Evolutionary conservation across 1,284 basidiomycete species (phyloP), one percentile per base, ranked within the genome.

Genomic region (Thelephora terrestris): DNA sequence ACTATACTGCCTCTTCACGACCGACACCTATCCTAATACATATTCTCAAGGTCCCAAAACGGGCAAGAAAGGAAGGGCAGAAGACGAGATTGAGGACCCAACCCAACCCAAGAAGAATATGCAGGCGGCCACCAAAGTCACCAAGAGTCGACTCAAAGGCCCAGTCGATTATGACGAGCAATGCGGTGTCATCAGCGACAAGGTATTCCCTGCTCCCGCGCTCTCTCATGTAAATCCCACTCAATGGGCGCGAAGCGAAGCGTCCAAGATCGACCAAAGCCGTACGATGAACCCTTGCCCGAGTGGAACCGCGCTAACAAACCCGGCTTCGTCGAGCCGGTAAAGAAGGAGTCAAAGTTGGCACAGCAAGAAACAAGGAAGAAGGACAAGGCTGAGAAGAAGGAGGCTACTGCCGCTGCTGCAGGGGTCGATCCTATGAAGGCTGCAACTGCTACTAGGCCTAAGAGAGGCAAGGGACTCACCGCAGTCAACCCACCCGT

Each of bases 121-220:
- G 64, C 87, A 88, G 63, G 75, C 81, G 10, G 67, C 72, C 45
- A 71, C 75, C 50, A 90, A 85, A 63, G 73, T 78, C 56, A 86
- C 76, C 14, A 88, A 85, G 61, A 80, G 81, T 12, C 79, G 90
- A 38, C 67, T 78, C 52, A 87, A 91, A 60, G 88, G 88, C 2
- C 91, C 91, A 2, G 80, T 94, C 47, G 86, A 98, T 64, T 82
- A 87, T 54, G 91, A 97, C 70, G 83, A 81, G 53, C 93, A 98
- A 59, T 99, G 95, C 58, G 95, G 96, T 48, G 95, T 99, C 42
- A 94, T 97, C 64, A 98, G 95, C 69, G 94, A 97, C 69, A 97
- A 64, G 79, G 79, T 42, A 71, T 92, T 9, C 92, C 91, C 0
- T 99, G 95, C 64, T 91, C 92, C 16, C 89, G 95, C 37, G 93